Evolutionary conservation across 768 basidiomycete genomes (phyloP).

Genomic region (Pleurotus giganteus): DNA sequence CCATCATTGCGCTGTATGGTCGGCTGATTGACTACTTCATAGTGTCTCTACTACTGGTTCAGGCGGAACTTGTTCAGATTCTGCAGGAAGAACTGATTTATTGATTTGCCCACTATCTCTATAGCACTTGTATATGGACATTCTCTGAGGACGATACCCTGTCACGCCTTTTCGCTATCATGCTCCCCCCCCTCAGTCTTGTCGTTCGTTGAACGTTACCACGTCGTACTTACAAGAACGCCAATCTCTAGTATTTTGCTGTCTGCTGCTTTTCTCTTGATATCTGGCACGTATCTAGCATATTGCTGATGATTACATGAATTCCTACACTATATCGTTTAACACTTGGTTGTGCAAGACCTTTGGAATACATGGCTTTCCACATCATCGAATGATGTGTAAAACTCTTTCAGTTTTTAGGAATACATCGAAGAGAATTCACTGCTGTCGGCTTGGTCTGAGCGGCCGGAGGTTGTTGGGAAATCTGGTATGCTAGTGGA

Average conservation of each 20-base stretch:
- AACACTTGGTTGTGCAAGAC: neutral
- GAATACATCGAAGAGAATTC: conserved; percentile 62
- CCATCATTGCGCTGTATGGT: neutral
- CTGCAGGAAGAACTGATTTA: conserved; percentile 66
- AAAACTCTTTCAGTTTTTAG: conserved; percentile 20
- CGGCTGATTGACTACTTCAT: neutral
- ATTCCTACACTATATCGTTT: conserved; percentile 10
- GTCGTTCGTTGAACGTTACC: neutral
- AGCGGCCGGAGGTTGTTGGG: neutral
- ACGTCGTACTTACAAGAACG: conserved; percentile 2
- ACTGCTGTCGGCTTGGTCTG: conserved; percentile 24
- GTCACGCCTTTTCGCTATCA: neutral
- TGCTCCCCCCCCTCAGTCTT: neutral
- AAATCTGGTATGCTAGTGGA: neutral
- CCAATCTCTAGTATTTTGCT: neutral
- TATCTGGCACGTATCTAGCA: conserved; percentile 5
- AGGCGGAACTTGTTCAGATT: conserved; percentile 80
- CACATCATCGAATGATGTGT: neutral
- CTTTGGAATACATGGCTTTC: neutral
- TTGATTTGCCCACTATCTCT: conserved; percentile 6
- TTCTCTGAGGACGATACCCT: conserved; percentile 6
- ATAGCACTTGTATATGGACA: neutral
- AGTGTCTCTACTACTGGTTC: conserved; percentile 85
- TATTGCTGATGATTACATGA: conserved; percentile 10
- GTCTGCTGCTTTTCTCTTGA: neutral